Evolutionary conservation across 257 asterid species (phyloP), one percentile per base, ranked within the genome.

Genomic region (Nicotiana tabacum): DNA sequence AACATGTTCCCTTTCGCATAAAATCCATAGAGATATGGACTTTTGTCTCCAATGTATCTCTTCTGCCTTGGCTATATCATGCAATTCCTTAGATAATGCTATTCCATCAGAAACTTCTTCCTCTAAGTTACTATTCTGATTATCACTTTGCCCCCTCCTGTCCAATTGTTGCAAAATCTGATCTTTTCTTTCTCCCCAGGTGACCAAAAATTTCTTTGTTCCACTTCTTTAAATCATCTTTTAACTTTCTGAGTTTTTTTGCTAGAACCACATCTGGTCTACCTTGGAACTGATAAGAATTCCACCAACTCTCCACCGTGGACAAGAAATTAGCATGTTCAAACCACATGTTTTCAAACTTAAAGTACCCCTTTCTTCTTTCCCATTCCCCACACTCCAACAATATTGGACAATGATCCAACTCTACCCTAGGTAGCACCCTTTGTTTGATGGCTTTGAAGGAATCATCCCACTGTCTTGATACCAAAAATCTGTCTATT

Each of bases 1-100:
- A 76, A 76, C 64, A 76, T 76, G 80, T 53, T 76, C 64, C 16
- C 17, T 76, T 53, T 76, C 51, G 29, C 80, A 76, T 76, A 76
- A 51, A 76, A 15, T 11, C 6, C 30, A 60, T 24, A 60, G 21
- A 24, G 1, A 32, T 32, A 32, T 32, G 35, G 4, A 32, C 4
- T 9, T 60, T 60, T n/a, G 5, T n/a, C 4, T 12, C 30, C 30
- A 60, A n/a, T 60, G 66, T 21, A 48, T 48, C 55, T 48, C 55
- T 48, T 60, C 9, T 60, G 4, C 12, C 55, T 48, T 48, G 55
- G 55, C 15, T 48, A 48, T 9, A 48, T 48, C 55, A 48, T 48
- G 55, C 55, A 48, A 48, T 9, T 48, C 13, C 13, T 48, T 48
- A 9, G 3, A 1, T 48, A 48, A 48, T 0, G 55, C 10, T 48